Percentiles rank a stretch among this genome's conserved stretches.
Conservation (phyloP, 768 basidiomycete species). For the Rhodotorula babjevae region DNA sequence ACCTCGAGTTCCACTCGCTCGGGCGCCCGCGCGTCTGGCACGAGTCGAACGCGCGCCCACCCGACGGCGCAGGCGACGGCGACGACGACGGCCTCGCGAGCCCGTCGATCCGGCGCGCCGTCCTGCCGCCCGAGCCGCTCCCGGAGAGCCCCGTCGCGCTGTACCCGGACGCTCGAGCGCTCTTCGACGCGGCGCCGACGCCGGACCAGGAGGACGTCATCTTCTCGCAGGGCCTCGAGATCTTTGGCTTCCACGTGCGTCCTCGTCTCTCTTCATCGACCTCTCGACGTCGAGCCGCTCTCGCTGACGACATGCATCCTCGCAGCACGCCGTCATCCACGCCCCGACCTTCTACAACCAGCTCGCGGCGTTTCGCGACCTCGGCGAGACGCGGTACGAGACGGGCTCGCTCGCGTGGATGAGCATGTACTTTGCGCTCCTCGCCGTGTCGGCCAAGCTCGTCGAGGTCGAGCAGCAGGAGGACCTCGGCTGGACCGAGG, state of each 20-base stretch:
- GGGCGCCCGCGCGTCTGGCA: slow-evolving; percentile 20
- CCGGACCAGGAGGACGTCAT: slow-evolving; percentile 14
- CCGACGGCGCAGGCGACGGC: not conserved
- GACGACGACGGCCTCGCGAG: not conserved
- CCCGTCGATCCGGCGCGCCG: slow-evolving; percentile 7
- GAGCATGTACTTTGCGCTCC: slow-evolving; percentile 31
- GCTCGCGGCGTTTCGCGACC: slow-evolving; percentile 21
- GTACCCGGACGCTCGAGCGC: slow-evolving; percentile 14
- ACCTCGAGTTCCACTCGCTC: slow-evolving; percentile 32
- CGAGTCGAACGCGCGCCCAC: slow-evolving; percentile 2
- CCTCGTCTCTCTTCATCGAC: too few relatives aligned
- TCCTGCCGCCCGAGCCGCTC: slow-evolving; percentile 7
- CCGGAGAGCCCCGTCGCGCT: slow-evolving; percentile 4
- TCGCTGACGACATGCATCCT: too few relatives aligned
- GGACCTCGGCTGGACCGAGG: slow-evolving; percentile 19
- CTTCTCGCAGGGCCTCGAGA: slow-evolving; percentile 12
- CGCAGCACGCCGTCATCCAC: slow-evolving; percentile 32
- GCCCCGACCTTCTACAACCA: slow-evolving; percentile 17
- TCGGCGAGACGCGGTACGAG: slow-evolving; percentile 24
- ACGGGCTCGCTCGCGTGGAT: slow-evolving; percentile 28
- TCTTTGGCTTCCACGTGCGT: slow-evolving; percentile 32
- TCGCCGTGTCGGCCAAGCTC: slow-evolving; percentile 33
- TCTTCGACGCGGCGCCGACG: slow-evolving; percentile 9
- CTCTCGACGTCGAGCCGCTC: too few relatives aligned
- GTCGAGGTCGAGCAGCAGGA: slow-evolving; percentile 11